Conservation (phyloP, 2,329 filamentous ascomycete genomes). For the Hypoxylon rubiginosum region DNA sequence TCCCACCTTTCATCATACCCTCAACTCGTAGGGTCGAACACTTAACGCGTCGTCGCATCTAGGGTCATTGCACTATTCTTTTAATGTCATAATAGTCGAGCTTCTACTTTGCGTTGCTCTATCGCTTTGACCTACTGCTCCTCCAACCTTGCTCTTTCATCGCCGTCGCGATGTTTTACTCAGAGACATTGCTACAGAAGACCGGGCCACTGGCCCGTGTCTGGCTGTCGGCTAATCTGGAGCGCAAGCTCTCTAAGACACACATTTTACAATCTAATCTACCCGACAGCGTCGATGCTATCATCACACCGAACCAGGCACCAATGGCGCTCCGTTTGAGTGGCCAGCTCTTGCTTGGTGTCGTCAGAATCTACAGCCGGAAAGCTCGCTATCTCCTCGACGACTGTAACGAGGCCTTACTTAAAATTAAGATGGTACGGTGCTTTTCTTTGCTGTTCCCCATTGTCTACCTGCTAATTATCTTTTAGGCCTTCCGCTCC, state of each 20-base stretch:
- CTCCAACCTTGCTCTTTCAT: constrained; percentile 39
- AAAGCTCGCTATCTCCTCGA: constrained; percentile 97
- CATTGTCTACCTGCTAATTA: constrained; percentile 51
- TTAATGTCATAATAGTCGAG: constrained; percentile 41
- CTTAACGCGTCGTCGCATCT: constrained; percentile 40
- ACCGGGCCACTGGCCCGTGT: constrained; percentile 96
- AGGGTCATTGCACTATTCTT: constrained; percentile 16
- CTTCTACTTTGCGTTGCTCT: constrained; percentile 29
- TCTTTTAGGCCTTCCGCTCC: constrained; percentile 85
- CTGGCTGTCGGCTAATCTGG: constrained; percentile 97
- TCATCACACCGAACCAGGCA: constrained; percentile 92
- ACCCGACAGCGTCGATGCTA: constrained; percentile 92
- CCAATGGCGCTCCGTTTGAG: constrained; percentile 95
- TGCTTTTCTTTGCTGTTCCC: constrained; percentile 2
- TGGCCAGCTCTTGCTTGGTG: constrained; percentile 92
- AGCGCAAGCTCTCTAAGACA: constrained; percentile 98
- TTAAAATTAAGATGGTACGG: constrained; percentile 97
- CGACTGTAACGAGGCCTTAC: constrained; percentile 95
- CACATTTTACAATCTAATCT: constrained; percentile 96
- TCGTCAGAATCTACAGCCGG: constrained; percentile 96
- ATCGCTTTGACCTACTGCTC: constrained; percentile 40
- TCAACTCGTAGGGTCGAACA: constrained; percentile 19
- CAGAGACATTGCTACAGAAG: constrained; percentile 94
- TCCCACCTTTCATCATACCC: constrained; percentile 36
- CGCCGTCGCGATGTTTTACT: constrained; percentile 88